Conservation (phyloP, 371 early-diverging fungal genomes). For the Zopfochytrium polystomum region DNA sequence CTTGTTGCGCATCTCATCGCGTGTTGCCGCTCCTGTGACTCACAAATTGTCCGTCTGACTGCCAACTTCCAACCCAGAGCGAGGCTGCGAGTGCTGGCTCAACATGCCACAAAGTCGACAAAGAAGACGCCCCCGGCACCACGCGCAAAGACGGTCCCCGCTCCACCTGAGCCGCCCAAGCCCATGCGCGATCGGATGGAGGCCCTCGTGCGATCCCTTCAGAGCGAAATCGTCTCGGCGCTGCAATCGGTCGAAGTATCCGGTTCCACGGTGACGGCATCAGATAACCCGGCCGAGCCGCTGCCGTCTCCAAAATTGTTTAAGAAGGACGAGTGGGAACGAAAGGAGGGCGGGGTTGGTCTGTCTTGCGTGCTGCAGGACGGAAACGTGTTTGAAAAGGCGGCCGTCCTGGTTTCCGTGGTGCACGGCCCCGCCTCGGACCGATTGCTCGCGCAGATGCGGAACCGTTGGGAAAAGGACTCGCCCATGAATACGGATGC, state of each 20-base stretch:
- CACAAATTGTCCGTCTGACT: too few species aligned
- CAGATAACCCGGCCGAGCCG: constrained; percentile 39
- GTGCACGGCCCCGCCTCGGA: constrained; percentile 41
- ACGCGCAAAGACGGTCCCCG: background rate
- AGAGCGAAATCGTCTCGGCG: constrained; percentile 52
- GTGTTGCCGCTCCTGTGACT: too few species aligned
- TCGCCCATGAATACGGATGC: constrained; percentile 46
- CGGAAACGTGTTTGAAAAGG: constrained; percentile 91
- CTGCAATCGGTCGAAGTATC: constrained; percentile 47
- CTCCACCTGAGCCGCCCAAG: background rate
- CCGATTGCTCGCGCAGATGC: constrained; percentile 43
- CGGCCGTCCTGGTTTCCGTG: constrained; percentile 69
- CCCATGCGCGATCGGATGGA: constrained; percentile 86
- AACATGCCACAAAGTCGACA: too few species aligned
- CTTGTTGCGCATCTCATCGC: too few species aligned
- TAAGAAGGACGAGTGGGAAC: constrained; percentile 71
- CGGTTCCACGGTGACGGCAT: constrained; percentile 38
- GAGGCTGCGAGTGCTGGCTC: too few species aligned
- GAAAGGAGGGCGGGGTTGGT: constrained; percentile 84
- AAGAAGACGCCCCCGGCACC: too few species aligned
- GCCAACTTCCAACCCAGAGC: too few species aligned
- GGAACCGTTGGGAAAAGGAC: constrained; percentile 37
- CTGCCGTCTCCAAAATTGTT: constrained; percentile 42
- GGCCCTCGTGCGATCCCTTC: constrained; percentile 68
- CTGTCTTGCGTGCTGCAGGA: constrained; percentile 88